Percentiles rank a stretch among this genome's conserved stretches.
phyloP scores from a whole-genome alignment of 2,329 filamentous ascomycete species.

The Penicillium corylophilum region DNA sequence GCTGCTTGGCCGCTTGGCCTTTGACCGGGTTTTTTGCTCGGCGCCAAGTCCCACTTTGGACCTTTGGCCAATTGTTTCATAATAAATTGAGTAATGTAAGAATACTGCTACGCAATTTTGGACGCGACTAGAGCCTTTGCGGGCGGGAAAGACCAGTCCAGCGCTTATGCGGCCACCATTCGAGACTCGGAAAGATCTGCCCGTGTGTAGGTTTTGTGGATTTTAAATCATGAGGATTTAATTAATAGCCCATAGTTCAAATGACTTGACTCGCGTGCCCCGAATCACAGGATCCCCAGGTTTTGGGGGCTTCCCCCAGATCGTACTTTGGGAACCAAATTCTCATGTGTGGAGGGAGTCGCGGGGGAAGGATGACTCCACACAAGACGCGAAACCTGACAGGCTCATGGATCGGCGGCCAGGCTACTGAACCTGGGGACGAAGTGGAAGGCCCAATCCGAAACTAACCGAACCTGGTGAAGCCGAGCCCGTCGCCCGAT shows the following conservation, averaged over 20 bases:
- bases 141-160: neutral
- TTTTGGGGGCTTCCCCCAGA: neutral
- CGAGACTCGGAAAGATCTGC: neutral
- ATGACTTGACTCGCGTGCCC: constrained; percentile 1
- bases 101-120: neutral
- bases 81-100: neutral
- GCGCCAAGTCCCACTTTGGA: constrained; percentile 3
- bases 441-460: neutral
- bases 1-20: neutral
- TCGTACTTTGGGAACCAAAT: constrained; percentile 2
- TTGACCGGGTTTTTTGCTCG: neutral
- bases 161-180: neutral
- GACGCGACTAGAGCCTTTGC: neutral
- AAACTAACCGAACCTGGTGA: constrained; percentile 19
- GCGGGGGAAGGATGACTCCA: neutral
- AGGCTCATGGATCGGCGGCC: constrained; percentile 16
- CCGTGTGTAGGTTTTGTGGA: neutral
- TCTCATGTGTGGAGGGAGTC: neutral
- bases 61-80: neutral
- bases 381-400: constrained; percentile 3
- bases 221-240: too few relatives aligned
- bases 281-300: neutral
- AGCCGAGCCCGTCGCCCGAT: constrained; percentile 9
- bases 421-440: constrained; percentile 5
- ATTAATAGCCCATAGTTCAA: neutral